phyloP scores from a whole-genome alignment of 2,329 filamentous ascomycete genomes.

The Talaromyces sp. region DNA sequence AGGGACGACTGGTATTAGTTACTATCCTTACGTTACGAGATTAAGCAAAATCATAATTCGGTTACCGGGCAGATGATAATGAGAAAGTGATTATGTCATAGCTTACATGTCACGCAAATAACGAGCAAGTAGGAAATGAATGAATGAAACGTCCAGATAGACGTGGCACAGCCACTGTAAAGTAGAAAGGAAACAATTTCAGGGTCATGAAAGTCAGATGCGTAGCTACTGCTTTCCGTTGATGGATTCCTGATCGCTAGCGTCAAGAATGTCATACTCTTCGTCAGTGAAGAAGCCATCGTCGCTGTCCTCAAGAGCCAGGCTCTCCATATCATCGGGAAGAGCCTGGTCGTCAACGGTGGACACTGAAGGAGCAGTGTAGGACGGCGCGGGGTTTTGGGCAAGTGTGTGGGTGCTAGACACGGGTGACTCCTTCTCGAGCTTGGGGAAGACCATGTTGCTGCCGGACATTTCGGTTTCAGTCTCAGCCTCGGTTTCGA shows the following conservation, averaged over 20 bases:
- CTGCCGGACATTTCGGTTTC: constrained; percentile 41
- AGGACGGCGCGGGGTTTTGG: constrained; percentile 42
- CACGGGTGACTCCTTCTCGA: constrained; percentile 87
- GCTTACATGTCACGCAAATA: constrained; percentile 10
- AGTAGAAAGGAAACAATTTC: not conserved
- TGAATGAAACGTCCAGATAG: not conserved
- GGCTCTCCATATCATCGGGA: constrained; percentile 42
- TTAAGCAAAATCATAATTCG: not conserved
- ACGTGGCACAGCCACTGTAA: not conserved
- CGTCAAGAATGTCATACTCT: constrained; percentile 96
- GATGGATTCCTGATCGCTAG: constrained; percentile 80
- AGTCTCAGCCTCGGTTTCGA: constrained; percentile 29
- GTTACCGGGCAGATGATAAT: not conserved
- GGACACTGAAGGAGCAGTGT: constrained; percentile 35
- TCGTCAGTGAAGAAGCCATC: constrained; percentile 91
- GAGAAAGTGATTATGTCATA: constrained; percentile 7
- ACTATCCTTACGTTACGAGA: not conserved
- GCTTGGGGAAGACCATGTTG: constrained; percentile 93
- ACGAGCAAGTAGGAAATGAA: not conserved
- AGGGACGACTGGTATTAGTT: constrained; percentile 58
- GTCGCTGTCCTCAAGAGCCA: constrained; percentile 33
- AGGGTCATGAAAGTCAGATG: not conserved
- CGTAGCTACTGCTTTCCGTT: constrained; percentile 29
- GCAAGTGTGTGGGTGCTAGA: constrained; percentile 63
- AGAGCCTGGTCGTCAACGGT: constrained; percentile 51